Conservation (phyloP, 768 basidiomycete species). For the Calocybe gangraenosa region DNA sequence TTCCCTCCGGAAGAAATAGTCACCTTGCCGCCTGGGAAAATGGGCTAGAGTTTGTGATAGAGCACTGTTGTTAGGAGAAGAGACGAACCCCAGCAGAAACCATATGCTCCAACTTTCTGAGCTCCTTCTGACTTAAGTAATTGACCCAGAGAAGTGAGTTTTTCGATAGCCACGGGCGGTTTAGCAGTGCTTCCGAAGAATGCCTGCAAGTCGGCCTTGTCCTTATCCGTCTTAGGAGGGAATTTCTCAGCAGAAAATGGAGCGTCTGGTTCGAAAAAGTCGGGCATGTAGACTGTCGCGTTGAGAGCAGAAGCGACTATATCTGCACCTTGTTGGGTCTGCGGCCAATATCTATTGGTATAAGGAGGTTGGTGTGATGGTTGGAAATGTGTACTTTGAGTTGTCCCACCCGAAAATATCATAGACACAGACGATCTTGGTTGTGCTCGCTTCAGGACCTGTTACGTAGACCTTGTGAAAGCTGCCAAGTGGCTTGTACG, state of each 20-base stretch:
- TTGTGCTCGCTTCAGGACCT: slow-evolving; percentile 42
- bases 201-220: slow-evolving; percentile 46
- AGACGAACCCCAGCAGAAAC: slow-evolving; percentile 54
- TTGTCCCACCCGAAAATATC: slow-evolving; percentile 57
- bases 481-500: slow-evolving; percentile 39
- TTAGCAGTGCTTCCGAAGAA: slow-evolving; percentile 58
- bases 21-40: slow-evolving; percentile 47
- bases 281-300: slow-evolving; percentile 61
- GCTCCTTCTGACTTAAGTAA: slow-evolving; percentile 38
- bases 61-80: neutral
- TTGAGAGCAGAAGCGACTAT: slow-evolving; percentile 50
- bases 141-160: slow-evolving; percentile 38
- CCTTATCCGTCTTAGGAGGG: slow-evolving; percentile 50
- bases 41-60: neutral
- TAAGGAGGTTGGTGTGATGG: neutral
- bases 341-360: slow-evolving; percentile 47
- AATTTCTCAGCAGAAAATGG: slow-evolving; percentile 47
- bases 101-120: slow-evolving; percentile 45
- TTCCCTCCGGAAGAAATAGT: slow-evolving; percentile 34
- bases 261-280: slow-evolving; percentile 54
- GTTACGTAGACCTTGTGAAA: slow-evolving; percentile 51
- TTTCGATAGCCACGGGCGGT: slow-evolving; percentile 31
- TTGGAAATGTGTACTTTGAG: no score
- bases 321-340: slow-evolving; percentile 64
- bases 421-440: slow-evolving; percentile 53